Evolutionary conservation across 495 filamentous ascomycete species (phyloP).

Genomic region (Stereocaulon alpinum): DNA sequence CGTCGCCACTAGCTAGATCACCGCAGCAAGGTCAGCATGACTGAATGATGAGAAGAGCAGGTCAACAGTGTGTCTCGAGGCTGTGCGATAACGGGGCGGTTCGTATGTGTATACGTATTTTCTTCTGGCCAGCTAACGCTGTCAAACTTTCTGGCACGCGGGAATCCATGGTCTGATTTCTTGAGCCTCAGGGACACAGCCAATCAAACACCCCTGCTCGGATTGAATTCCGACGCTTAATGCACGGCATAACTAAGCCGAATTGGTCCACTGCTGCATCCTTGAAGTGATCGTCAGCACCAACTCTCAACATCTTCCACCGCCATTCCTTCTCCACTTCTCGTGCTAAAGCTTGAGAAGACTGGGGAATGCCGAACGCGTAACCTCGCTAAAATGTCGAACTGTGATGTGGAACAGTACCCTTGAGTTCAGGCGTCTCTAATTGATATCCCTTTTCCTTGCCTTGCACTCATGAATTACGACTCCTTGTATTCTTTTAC

Average conservation of each 20-base stretch:
- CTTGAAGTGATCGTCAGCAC: constrained; percentile 7
- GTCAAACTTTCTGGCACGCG: not conserved
- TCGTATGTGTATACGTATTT: not conserved
- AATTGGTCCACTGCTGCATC: not conserved
- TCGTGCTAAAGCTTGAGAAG: not conserved
- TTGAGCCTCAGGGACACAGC: constrained; percentile 5
- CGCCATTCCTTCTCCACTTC: not conserved
- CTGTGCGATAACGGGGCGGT: not conserved
- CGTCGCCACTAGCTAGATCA: not conserved
- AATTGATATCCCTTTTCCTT: not conserved
- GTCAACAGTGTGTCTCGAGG: not conserved
- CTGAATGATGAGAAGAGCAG: not conserved
- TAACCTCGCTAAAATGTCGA: not conserved
- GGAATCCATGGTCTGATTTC: not conserved
- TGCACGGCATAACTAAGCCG: not conserved
- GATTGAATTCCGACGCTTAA: not conserved
- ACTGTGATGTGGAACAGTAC: not conserved
- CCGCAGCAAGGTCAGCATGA: not conserved
- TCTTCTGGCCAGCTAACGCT: not conserved
- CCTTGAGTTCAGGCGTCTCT: not conserved
- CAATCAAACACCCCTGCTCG: not conserved
- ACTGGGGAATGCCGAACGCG: not conserved
- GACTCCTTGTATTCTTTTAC: not conserved
- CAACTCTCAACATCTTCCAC: not conserved
- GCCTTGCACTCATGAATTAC: not conserved